Conservation (phyloP, 371 early-diverging fungal species). For the Thermomucor indicae-seudaticae region DNA sequence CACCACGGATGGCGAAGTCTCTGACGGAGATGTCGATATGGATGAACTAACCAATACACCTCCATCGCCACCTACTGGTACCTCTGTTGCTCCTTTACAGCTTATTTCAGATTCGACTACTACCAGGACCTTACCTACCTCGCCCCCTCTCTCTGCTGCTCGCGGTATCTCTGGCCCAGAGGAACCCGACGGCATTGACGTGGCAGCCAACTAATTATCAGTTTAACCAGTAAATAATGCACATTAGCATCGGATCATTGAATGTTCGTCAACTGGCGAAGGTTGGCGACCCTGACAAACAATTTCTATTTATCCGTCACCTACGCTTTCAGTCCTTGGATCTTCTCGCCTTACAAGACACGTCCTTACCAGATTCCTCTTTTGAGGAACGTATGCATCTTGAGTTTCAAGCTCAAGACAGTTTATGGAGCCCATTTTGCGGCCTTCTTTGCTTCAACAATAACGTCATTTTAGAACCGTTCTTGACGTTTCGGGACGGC, state of each 20-base stretch:
- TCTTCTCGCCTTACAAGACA: background rate
- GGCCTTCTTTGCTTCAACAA: background rate
- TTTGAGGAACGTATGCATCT: background rate
- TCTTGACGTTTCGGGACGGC: background rate
- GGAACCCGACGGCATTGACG: too few relatives aligned
- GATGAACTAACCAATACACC: too few relatives aligned
- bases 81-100: too few relatives aligned
- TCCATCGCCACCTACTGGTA: too few relatives aligned
- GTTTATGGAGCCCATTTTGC: background rate
- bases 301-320: background rate
- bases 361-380: background rate
- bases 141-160: too few relatives aligned
- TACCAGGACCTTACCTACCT: too few relatives aligned
- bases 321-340: background rate
- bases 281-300: background rate
- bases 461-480: background rate
- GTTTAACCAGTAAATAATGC: background rate
- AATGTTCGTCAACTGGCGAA: slow-evolving; percentile 1
- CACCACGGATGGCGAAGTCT: too few relatives aligned
- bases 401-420: background rate
- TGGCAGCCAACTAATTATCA: background rate
- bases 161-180: too few relatives aligned
- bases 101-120: too few relatives aligned
- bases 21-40: too few relatives aligned
- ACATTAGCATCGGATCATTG: background rate